Evolutionary conservation across 495 filamentous ascomycete species (phyloP).

Genomic region (Penicillium herquei): DNA sequence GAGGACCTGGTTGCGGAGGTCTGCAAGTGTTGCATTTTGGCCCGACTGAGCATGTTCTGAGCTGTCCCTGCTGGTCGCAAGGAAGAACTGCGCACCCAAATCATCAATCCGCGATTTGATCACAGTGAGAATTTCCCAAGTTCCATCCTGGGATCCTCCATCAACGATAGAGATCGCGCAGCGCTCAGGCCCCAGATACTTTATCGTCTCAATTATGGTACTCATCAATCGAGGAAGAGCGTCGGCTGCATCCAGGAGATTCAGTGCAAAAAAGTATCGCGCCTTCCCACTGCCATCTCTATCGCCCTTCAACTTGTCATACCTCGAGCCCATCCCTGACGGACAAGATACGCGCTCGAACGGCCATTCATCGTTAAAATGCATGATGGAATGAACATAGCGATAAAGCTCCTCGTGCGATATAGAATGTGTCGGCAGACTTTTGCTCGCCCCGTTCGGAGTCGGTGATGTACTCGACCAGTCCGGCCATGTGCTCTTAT

Average conservation of each 20-base stretch:
- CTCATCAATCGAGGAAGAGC: conserved; percentile 49
- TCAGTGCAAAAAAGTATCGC: conserved; percentile 50
- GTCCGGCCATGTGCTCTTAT: conserved; percentile 4
- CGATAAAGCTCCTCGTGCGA: background rate
- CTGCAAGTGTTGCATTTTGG: conserved; percentile 35
- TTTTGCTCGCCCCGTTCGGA: background rate
- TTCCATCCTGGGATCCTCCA: conserved; percentile 50
- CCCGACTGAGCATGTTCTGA: conserved; percentile 30
- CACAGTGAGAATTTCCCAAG: conserved; percentile 42
- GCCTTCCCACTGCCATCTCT: conserved; percentile 6
- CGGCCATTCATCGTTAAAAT: conserved; percentile 4
- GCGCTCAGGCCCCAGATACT: conserved; percentile 44
- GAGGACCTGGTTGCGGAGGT: conserved; percentile 46
- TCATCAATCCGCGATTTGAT: conserved; percentile 31
- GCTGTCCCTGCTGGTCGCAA: conserved; percentile 36
- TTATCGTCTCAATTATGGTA: conserved; percentile 43
- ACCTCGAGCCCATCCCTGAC: conserved; percentile 13
- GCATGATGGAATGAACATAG: conserved; percentile 7
- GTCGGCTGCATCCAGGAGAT: conserved; percentile 38
- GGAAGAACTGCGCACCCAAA: conserved; percentile 33
- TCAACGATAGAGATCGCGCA: conserved; percentile 52
- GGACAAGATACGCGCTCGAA: conserved; percentile 12
- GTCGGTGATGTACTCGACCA: background rate
- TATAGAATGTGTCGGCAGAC: conserved; percentile 1
- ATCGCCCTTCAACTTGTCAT: conserved; percentile 17